A percentile compares a stretch with the other conserved stretches of the same genome.
Evolutionary conservation across 129 eudicot species (phyloP).

Genomic region (Tanacetum coccineum): DNA sequence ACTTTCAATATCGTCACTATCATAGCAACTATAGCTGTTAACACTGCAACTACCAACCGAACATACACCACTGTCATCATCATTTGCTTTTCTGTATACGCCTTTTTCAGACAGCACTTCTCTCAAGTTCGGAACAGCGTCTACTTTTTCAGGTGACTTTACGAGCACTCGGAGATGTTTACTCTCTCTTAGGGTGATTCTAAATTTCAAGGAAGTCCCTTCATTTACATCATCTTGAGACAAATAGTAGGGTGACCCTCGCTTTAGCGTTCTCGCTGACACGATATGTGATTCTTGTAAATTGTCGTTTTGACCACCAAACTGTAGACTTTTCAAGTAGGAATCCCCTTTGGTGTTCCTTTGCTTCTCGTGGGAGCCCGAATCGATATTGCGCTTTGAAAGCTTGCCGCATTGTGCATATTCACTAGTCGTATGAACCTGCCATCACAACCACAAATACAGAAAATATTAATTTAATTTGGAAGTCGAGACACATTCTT

Average conservation of each 20-base stretch:
- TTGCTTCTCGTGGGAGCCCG: slow-evolving; percentile 24
- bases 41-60: too few species aligned
- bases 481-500: background rate
- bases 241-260: slow-evolving; percentile 37
- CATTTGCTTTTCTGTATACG: background rate
- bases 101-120: slow-evolving; percentile 13
- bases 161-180: slow-evolving; percentile 27
- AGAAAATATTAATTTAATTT: slow-evolving; percentile 4
- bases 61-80: too few species aligned
- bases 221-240: slow-evolving; percentile 43
- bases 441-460: slow-evolving; percentile 16
- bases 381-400: slow-evolving; percentile 24
- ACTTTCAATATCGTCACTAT: too few species aligned
- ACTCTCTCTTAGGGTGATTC: slow-evolving; percentile 41
- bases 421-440: slow-evolving; percentile 38
- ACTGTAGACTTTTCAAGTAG: slow-evolving; percentile 19
- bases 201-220: slow-evolving; percentile 32
- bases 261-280: slow-evolving; percentile 46
- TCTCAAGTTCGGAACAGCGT: slow-evolving; percentile 16
- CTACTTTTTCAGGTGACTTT: slow-evolving; percentile 47
- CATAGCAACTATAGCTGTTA: too few species aligned
- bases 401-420: slow-evolving; percentile 28
- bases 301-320: slow-evolving; percentile 24
- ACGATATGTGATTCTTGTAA: slow-evolving; percentile 34
- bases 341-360: slow-evolving; percentile 20